Conservation (phyloP, 164 flowering plant species). For the Liquidambar formosana region DNA sequence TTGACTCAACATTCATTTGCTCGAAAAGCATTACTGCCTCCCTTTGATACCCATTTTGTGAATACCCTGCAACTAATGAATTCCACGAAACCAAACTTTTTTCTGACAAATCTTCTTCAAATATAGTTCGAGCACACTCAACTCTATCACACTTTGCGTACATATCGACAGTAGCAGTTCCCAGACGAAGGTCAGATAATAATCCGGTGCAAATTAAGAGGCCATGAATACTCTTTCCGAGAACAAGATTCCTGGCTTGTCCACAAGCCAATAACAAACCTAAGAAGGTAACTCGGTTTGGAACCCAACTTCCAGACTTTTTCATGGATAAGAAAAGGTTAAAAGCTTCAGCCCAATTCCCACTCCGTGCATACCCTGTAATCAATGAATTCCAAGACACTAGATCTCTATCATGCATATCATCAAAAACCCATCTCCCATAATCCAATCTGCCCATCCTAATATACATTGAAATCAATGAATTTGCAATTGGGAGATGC, state of each 20-base stretch:
- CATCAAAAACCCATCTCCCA: constrained; percentile 27
- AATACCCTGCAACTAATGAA: constrained; percentile 36
- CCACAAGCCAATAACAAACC: constrained; percentile 38
- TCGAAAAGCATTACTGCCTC: constrained; percentile 31
- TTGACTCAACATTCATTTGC: constrained; percentile 23
- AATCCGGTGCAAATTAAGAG: constrained; percentile 25
- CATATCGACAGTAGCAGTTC: constrained; percentile 41
- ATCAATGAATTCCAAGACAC: constrained; percentile 47
- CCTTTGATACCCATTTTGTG: constrained; percentile 34
- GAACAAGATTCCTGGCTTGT: constrained; percentile 22
- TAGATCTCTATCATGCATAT: constrained; percentile 31
- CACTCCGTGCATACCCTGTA: constrained; percentile 33
- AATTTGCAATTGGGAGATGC: constrained; percentile 23
- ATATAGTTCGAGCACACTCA: constrained; percentile 29
- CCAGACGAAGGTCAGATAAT: constrained; percentile 27
- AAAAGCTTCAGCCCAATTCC: constrained; percentile 31
- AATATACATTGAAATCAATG: constrained; percentile 36
- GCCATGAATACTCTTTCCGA: constrained; percentile 40
- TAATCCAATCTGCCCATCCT: constrained; percentile 33
- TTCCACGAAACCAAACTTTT: constrained; percentile 46
- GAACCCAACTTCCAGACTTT: constrained; percentile 16
- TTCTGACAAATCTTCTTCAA: constrained; percentile 33
- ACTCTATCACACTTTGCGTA: constrained; percentile 36
- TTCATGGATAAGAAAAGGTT: constrained; percentile 29
- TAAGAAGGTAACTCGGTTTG: constrained; percentile 40